Base-by-base conservation (phyloP, 75 land plant species). In the Cupressus sempervirens region DNA sequence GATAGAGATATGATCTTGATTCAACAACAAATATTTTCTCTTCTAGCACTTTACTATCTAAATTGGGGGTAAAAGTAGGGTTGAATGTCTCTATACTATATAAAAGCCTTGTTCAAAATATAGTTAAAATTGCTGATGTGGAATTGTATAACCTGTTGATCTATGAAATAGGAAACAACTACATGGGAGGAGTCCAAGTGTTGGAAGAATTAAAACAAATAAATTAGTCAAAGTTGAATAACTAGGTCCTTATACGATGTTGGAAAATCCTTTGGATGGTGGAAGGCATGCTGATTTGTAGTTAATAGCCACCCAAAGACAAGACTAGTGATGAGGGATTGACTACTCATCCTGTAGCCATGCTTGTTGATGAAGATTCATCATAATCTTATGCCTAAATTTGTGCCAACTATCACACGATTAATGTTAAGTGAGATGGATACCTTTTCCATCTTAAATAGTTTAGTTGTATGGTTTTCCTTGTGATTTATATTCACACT, bases 311-410 rank as follows among this genome's bases (percentile, higher is more conserved):
- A 86, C 80, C 82, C 82, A 54, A 88, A 83, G 58, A 70, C 88
- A 53, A 83, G 70, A 20, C 86, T 23, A 72, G 88, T 86, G 93
- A 93, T 76, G 95, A 93, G n/a, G 97, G 98, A 29, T 96, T 95
- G 98, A 56, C 96, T 86, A 93, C 96, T 85, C 86, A 94, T 32
- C 76, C 96, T 84, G 99, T 97, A 11, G 99, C 99, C 80, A 87
- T 98, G 91, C 97, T 98, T 84, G 99, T 98, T 82, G 99, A 97
- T 35, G 99, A 98, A 86, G 98, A 98, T 85, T 98, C 99, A 67
- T 88, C 97, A 29, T 97, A 98, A 84, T 94, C 94, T 84, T 98
- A 94, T 88, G 99, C 99, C 20, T 94, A 96, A 11, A 96, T 98
- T n/a, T 98, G 99, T 90, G 89, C 91, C 70, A 96, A 95, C 85